A percentile compares a stretch with the other conserved stretches of the same genome.
Evolutionary conservation across 1,284 basidiomycete genomes (phyloP).

Genomic region (Cryptococcus amylolentus): DNA sequence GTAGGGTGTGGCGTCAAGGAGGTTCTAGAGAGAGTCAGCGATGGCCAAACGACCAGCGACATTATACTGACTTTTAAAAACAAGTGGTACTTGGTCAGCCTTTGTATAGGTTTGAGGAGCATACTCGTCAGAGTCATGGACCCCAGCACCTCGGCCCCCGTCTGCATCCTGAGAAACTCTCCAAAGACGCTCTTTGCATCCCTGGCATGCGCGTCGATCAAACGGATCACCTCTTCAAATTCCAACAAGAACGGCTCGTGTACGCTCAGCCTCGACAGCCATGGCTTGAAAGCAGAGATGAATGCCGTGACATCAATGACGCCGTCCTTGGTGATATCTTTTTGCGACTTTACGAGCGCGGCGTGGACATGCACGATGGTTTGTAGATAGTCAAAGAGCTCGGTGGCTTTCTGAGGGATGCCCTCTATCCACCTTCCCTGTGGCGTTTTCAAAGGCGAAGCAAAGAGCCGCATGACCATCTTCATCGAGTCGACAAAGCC

Average conservation of each 20-base stretch:
- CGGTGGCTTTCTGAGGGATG: conserved; percentile 63
- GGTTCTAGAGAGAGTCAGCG: conserved; percentile 50
- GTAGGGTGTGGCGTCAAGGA: conserved; percentile 65
- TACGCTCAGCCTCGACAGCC: conserved; percentile 60
- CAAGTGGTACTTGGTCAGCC: conserved; percentile 67
- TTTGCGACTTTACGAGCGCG: neutral
- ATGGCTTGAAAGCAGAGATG: conserved; percentile 59
- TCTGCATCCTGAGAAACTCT: conserved; percentile 75
- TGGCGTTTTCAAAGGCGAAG: conserved; percentile 65
- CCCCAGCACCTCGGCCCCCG: conserved; percentile 63
- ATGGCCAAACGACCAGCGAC: too few relatives aligned
- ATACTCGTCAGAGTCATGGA: conserved; percentile 63
- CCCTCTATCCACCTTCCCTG: conserved; percentile 73
- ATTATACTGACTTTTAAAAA: conserved; percentile 62
- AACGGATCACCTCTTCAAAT: conserved; percentile 59
- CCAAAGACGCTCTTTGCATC: conserved; percentile 67
- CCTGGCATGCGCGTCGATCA: conserved; percentile 58
- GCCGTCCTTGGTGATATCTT: conserved; percentile 15
- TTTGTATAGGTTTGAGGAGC: conserved; percentile 69
- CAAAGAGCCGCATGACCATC: conserved; percentile 64
- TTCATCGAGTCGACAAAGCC: conserved; percentile 64
- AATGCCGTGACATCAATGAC: conserved; percentile 58
- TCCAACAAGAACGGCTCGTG: conserved; percentile 80
- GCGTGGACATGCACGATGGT: conserved; percentile 72
- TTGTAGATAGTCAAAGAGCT: conserved; percentile 78